phyloP scores from a whole-genome alignment of 75 land plant genomes.

The Larix kaempferi region DNA sequence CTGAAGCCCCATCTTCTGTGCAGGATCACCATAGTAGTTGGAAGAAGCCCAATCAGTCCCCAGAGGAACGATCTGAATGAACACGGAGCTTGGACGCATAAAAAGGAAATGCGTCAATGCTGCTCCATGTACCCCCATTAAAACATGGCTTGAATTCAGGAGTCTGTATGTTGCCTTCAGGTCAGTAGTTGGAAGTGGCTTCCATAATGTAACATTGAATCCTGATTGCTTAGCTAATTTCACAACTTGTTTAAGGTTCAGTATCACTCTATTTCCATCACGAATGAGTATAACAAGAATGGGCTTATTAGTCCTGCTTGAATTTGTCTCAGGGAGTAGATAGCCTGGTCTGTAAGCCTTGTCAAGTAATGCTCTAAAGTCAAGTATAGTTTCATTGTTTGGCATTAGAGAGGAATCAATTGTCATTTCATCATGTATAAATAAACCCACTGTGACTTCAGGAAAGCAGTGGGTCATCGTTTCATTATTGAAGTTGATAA shows the following conservation, averaged over 20 bases:
- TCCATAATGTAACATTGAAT: conserved; percentile 21
- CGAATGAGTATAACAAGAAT: conserved; percentile 29
- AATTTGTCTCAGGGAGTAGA: background rate
- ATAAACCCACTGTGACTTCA: conserved; percentile 29
- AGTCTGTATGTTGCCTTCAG: conserved; percentile 31
- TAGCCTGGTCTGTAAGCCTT: conserved; percentile 25
- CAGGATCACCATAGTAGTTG: conserved; percentile 42
- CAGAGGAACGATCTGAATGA: conserved; percentile 44
- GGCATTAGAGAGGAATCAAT: conserved; percentile 33
- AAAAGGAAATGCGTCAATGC: conserved; percentile 50
- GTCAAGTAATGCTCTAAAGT: conserved; percentile 25
- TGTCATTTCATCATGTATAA: conserved; percentile 32
- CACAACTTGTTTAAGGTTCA: conserved; percentile 30
- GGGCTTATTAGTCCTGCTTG: conserved; percentile 6
- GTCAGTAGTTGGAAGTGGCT: conserved; percentile 30
- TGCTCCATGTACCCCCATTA: conserved; percentile 57
- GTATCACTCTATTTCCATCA: conserved; percentile 21
- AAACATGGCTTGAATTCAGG: conserved; percentile 26
- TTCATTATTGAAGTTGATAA: conserved; percentile 23
- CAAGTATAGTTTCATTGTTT: conserved; percentile 14
- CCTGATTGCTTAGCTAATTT: conserved; percentile 22
- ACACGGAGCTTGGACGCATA: conserved; percentile 46
- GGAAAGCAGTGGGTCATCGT: conserved; percentile 31
- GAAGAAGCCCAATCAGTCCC: conserved; percentile 53
- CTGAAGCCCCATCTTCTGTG: conserved; percentile 32